Conservation (phyloP, 2,329 filamentous ascomycete genomes). For the Neurospora sp. region DNA sequence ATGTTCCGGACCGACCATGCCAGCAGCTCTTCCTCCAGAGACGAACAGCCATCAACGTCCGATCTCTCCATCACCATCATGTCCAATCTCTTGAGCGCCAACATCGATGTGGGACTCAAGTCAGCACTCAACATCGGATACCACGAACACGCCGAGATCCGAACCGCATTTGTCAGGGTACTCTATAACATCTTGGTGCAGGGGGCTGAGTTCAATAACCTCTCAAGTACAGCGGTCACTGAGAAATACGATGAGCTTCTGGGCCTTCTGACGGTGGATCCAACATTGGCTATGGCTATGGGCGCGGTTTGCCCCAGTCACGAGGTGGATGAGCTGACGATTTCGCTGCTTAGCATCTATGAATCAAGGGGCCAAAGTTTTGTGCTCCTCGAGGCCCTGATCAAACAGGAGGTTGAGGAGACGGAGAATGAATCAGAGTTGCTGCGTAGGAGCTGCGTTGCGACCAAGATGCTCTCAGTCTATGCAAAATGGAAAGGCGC, state of each 20-base stretch:
- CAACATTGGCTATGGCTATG: conserved; percentile 53
- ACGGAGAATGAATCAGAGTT: conserved; percentile 63
- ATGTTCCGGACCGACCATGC: conserved; percentile 32
- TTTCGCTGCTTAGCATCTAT: conserved; percentile 60
- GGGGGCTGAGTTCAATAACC: conserved; percentile 59
- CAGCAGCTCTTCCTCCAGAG: conserved; percentile 30
- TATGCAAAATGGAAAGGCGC: conserved; percentile 65
- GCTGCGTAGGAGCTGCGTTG: conserved; percentile 57
- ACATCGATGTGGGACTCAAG: conserved; percentile 62
- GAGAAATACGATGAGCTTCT: conserved; percentile 60
- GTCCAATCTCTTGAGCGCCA: conserved; percentile 60
- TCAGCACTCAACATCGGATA: conserved; percentile 62
- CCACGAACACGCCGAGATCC: conserved; percentile 59
- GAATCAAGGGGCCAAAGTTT: conserved; percentile 56
- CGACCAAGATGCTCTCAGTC: conserved; percentile 63
- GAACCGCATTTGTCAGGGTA: conserved; percentile 61
- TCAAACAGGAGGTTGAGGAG: conserved; percentile 59
- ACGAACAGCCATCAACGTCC: conserved; percentile 45
- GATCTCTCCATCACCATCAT: conserved; percentile 59
- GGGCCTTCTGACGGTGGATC: conserved; percentile 52
- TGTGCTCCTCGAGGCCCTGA: conserved; percentile 53
- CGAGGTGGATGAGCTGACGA: conserved; percentile 60
- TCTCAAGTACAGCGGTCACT: conserved; percentile 57
- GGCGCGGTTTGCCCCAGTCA: conserved; percentile 56
- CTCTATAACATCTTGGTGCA: conserved; percentile 63